Base-by-base conservation (phyloP, 2,329 filamentous ascomycete genomes). In the Fusarium coicis region DNA sequence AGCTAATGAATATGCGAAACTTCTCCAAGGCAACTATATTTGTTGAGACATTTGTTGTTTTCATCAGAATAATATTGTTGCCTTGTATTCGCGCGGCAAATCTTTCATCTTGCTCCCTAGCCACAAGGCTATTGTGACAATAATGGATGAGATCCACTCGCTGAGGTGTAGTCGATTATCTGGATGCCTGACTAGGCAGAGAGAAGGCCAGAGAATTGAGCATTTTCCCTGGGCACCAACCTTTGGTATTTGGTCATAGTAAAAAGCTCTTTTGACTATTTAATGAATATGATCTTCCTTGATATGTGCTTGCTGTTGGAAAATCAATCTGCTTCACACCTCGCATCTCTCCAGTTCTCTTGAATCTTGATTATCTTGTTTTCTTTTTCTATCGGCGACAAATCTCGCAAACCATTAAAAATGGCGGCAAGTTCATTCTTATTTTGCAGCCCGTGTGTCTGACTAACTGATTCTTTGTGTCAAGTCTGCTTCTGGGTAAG, bases 131-230 rank as follows among this genome's bases (percentile, higher is more conserved):
- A 19, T 9, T 32, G 8, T 18, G 6, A 19, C 12, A 37, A 4
- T 7, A 10, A 4, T 10, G 16, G 5, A 52, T 16, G 23, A 9
- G 43, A 9, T 28, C 19, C 19, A 2, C 50, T 40, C 14, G 10
- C 34, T 3, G 10, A 18, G 28, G 4, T 14, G 42, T 12, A 43
- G 10, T 19, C 4, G 21, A 16, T 34, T 47, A 63, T 43, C 2
- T n/a, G 26, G 49, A 49, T 68, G 65, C 65, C 65, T 68, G 23
- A 39, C 12, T 55, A 68, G 65, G 65, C 64, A 55, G 64, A 63
- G 30, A 63, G 21, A 1, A 1, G 2, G 7, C 34, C 15, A 39
- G 11, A n/a, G 2, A 23, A 10, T n/a, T 1, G 6, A 14, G 5
- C 0, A 18, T 5, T 19, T 9, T 16, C 14, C 14, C 15, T 7